Evolutionary conservation across 176 grass and related monocot species (phyloP), one percentile per base, ranked within the genome.

Genomic region (Ananas comosus): DNA sequence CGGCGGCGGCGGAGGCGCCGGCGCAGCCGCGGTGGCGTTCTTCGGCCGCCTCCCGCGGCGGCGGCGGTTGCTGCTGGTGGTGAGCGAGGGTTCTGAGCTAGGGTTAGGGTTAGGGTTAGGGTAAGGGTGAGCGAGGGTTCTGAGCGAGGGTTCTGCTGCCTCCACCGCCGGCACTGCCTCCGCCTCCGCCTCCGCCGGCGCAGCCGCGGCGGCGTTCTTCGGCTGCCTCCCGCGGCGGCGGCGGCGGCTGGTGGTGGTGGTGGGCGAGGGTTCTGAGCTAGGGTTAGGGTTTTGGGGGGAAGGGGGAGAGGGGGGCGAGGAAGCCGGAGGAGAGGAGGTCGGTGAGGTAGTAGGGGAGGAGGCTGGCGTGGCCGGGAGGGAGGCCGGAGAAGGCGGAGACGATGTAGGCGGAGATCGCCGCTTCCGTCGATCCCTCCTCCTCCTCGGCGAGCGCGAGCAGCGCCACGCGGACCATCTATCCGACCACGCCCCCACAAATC

Each of bases 381-480:
- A 72, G 70, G 24, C 24, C 70, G 24, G 51, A 21, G 51, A 57
- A 72, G 51, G 51, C 23, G 10, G 70, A 23, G 24, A 52, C 50
- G 21, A 72, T 72, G 51, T 58, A 72, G 51, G 17, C 19, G 11
- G 70, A 72, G 11, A 72, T 58, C 12, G 24, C 70, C 0, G 51
- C 50, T 14, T 72, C 51, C 23, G 70, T 72, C 19, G 70, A 72
- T 11, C 70, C 70, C 3, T 25, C 70, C 3, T 25, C 51, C 0
- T 53, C 12, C 50, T 72, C 70, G 50, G 25, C 50, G 2, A 72
- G 51, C 1, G 3, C 10, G 1, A 12, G 12, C 23, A 72, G 25
- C 25, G 70, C 70, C 14, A 51, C 33, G 10, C 12, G 50, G 10
- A 72, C 52, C 70, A 72, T 72, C 70, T 72, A 52, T n/a, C 29